These are phyloP conservation scores for Suillus spraguei DNA, from an alignment of 768 basidiomycete species.

Conservation along the genomic window DNA sequence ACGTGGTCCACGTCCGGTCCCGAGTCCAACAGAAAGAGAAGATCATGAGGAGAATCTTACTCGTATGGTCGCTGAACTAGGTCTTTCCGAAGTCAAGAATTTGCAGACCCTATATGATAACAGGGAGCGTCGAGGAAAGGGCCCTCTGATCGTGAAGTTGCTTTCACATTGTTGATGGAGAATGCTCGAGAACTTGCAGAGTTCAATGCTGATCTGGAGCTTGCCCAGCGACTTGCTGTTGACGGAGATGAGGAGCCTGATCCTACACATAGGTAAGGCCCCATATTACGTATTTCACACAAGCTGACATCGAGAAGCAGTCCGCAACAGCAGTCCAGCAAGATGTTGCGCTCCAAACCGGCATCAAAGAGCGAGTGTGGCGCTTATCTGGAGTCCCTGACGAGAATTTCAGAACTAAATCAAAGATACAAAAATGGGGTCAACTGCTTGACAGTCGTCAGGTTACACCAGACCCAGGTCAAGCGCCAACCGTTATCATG, in stretches of 20 bases:
- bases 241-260: background rate
- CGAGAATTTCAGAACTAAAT: background rate
- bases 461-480: background rate
- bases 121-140: slow-evolving; percentile 9
- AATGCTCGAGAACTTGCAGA: slow-evolving; percentile 23
- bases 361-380: background rate
- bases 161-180: slow-evolving; percentile 26
- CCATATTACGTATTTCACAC: no score
- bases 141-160: slow-evolving; percentile 26
- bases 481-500: background rate
- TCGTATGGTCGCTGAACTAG: slow-evolving; percentile 22
- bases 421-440: slow-evolving; percentile 16
- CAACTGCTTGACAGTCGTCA: slow-evolving; percentile 16
- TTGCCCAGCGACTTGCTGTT: background rate
- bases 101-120: slow-evolving; percentile 15
- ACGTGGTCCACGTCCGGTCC: background rate
- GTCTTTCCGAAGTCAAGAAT: slow-evolving; percentile 21
- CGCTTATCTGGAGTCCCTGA: background rate
- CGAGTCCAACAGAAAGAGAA: slow-evolving; percentile 22
- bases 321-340: background rate
- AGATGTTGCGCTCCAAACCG: no score
- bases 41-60: slow-evolving; percentile 28
- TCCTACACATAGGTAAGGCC: background rate
- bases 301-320: background rate
- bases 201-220: slow-evolving; percentile 2